Evolutionary conservation across 2,329 filamentous ascomycete genomes (phyloP).

Genomic region (Rutstroemia sp.): DNA sequence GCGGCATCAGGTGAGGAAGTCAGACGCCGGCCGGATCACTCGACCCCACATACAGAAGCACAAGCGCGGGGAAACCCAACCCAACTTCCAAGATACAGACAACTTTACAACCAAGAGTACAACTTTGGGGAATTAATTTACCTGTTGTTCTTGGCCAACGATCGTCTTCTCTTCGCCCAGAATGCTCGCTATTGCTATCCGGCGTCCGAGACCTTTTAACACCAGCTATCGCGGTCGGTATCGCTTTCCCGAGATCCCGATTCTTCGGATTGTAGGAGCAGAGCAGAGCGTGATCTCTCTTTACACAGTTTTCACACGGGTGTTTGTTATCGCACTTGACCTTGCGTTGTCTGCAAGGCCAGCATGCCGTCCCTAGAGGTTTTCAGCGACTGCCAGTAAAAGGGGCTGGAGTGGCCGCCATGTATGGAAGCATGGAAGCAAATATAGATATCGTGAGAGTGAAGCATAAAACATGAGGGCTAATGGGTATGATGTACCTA

Average conservation of each 20-base stretch:
- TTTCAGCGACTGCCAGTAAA: slow-evolving; percentile 9
- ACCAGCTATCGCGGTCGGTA: slow-evolving; percentile 14
- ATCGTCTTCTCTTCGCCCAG: slow-evolving; percentile 24
- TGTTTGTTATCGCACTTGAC: slow-evolving; percentile 65
- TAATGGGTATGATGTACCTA: slow-evolving; percentile 32
- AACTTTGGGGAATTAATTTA: slow-evolving; percentile 12
- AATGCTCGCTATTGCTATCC: slow-evolving; percentile 25
- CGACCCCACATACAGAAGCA: neutral
- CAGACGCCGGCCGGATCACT: neutral
- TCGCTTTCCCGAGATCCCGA: slow-evolving; percentile 17
- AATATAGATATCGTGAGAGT: neutral
- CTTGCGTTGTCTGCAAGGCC: slow-evolving; percentile 61
- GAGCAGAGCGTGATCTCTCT: slow-evolving; percentile 55
- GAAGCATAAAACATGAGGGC: neutral
- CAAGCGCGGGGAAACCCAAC: neutral
- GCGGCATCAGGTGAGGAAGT: neutral
- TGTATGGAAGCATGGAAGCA: neutral
- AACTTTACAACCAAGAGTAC: neutral
- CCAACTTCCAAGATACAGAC: neutral
- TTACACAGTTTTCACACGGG: slow-evolving; percentile 61
- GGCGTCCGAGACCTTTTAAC: slow-evolving; percentile 24
- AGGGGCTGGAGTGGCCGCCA: neutral
- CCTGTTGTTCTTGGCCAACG: slow-evolving; percentile 28
- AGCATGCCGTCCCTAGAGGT: slow-evolving; percentile 37
- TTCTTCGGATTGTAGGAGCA: slow-evolving; percentile 62